Evolutionary conservation across 805 yeast species (phyloP).

Genomic region (Saturnispora bothae): DNA sequence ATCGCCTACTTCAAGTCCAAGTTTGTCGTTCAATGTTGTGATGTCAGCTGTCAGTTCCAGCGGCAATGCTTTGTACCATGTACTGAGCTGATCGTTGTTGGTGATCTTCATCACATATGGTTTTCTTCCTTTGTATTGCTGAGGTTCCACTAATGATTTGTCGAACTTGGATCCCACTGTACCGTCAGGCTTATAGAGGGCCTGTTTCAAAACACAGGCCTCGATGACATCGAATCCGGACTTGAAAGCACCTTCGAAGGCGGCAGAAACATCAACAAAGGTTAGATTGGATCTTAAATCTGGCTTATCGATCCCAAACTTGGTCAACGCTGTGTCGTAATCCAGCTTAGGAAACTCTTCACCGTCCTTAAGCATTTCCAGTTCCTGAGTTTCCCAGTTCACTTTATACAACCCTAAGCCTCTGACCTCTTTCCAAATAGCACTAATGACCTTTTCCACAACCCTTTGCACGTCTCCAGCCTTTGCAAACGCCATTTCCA

Average conservation of each 20-base stretch:
- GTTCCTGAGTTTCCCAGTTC: conserved; percentile 21
- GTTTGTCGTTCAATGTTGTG: conserved; percentile 19
- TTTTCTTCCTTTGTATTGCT: conserved; percentile 42
- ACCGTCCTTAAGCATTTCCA: conserved; percentile 21
- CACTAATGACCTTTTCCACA: conserved; percentile 46
- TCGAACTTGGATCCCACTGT: conserved; percentile 9
- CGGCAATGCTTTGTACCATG: conserved; percentile 33
- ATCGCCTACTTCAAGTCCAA: conserved; percentile 55
- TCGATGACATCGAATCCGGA: conserved; percentile 62
- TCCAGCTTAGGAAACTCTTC: conserved; percentile 37
- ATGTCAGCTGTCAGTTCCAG: conserved; percentile 7
- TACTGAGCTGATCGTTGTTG: conserved; percentile 26
- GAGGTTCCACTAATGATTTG: conserved; percentile 24
- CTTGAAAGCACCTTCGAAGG: conserved; percentile 23
- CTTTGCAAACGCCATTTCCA: conserved; percentile 81
- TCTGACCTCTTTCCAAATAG: conserved; percentile 45
- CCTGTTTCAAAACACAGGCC: conserved; percentile 51
- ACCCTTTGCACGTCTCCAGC: conserved; percentile 56
- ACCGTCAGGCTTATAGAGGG: conserved; percentile 24
- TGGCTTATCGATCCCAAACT: conserved; percentile 90
- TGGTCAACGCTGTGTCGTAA: conserved; percentile 58
- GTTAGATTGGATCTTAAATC: conserved; percentile 60
- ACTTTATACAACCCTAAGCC: conserved; percentile 30
- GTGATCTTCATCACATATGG: conserved; percentile 49
- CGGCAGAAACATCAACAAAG: conserved; percentile 38